These are phyloP conservation scores for Chenopodium berlandieri DNA, from an alignment of 148 eudicot species.

Conservation along the genomic window DNA sequence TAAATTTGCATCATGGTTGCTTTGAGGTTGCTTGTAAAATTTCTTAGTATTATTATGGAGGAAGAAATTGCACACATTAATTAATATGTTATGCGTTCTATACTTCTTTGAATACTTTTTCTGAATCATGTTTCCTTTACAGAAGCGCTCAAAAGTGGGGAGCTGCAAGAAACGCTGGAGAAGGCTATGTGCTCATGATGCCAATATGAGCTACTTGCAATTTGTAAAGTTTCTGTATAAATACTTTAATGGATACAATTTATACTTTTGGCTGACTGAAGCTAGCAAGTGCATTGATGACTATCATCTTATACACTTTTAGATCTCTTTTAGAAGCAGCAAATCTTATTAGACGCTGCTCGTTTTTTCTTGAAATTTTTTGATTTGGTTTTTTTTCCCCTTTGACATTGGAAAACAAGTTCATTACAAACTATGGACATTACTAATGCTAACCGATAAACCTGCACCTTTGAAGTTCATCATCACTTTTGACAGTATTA, in stretches of 20 bases:
- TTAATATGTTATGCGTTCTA: neutral
- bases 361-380: neutral
- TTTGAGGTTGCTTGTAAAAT: neutral
- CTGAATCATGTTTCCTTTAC: conserved; percentile 23
- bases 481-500: no score
- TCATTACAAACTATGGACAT: neutral
- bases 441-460: no score
- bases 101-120: neutral
- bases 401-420: neutral
- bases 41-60: neutral
- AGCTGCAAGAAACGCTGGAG: conserved; percentile 82
- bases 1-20: neutral
- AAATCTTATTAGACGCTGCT: neutral
- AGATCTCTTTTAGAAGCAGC: neutral
- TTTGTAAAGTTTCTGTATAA: neutral
- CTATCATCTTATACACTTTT: neutral
- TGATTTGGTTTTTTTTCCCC: neutral
- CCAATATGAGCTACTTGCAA: conserved; percentile 2
- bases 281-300: conserved; percentile 2
- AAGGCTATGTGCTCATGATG: conserved; percentile 70
- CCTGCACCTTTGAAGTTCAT: neutral
- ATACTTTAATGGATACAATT: neutral
- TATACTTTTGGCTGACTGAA: neutral
- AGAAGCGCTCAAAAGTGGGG: conserved; percentile 87
- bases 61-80: neutral